Conservation (phyloP, 2,329 filamentous ascomycete genomes). For the Ophiostoma pallidulum region DNA sequence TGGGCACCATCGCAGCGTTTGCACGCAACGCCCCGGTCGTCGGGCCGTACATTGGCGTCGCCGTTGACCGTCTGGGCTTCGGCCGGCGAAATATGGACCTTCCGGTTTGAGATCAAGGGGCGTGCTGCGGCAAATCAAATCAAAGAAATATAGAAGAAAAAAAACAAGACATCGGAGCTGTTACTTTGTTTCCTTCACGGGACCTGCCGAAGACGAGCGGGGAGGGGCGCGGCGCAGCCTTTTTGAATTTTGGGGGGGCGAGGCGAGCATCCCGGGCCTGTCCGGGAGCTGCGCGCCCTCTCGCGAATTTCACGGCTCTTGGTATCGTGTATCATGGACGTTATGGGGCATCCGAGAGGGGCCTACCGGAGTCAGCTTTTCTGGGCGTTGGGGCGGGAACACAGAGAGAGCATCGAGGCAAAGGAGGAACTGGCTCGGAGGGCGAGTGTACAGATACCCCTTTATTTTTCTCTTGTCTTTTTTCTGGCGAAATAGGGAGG, state of each 20-base stretch:
- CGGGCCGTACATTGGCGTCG: slow-evolving; percentile 72
- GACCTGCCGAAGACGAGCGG: no score
- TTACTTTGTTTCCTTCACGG: no score
- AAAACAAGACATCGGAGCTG: no score
- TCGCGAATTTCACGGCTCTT: no score
- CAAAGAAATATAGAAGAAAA: no score
- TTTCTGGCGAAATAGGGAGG: not conserved
- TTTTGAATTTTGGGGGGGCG: no score
- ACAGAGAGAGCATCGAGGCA: no score
- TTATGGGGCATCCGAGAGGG: not conserved
- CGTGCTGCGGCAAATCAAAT: no score
- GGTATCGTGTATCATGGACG: no score
- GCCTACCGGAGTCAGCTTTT: not conserved
- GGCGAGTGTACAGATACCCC: slow-evolving; percentile 4
- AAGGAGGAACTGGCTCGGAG: not conserved
- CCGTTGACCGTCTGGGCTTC: slow-evolving; percentile 61
- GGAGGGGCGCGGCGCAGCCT: no score
- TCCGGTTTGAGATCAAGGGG: slow-evolving; percentile 62
- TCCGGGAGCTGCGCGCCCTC: no score
- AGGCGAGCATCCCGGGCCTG: no score
- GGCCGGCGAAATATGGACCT: slow-evolving; percentile 64
- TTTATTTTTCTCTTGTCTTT: not conserved
- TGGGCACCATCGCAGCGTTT: slow-evolving; percentile 84
- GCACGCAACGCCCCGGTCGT: slow-evolving; percentile 75
- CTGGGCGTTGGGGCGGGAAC: slow-evolving; percentile 4